phyloP scores from a whole-genome alignment of 176 grass and related monocot species.

The Juncus effusus region DNA sequence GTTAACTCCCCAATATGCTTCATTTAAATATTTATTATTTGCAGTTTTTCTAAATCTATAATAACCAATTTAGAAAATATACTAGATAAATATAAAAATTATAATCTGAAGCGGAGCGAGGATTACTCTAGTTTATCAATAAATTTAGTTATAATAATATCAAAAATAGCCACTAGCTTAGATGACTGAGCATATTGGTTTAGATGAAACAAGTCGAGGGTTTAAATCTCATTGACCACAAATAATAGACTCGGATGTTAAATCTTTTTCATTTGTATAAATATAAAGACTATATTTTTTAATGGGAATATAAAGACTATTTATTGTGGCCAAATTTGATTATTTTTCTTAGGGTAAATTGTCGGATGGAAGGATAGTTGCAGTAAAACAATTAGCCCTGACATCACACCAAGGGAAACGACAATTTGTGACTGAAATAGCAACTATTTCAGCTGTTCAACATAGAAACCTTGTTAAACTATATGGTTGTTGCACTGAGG shows the following conservation, averaged over 20 bases:
- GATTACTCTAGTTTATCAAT: too few species aligned
- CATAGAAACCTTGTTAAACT: constrained; percentile 76
- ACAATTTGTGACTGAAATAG: constrained; percentile 77
- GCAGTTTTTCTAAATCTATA: too few species aligned
- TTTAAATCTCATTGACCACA: too few species aligned
- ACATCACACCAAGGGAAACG: constrained; percentile 68
- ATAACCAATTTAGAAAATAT: too few species aligned
- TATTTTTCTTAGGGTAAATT: constrained; percentile 46
- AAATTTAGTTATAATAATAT: background rate
- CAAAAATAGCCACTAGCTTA: too few species aligned
- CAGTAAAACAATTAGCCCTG: constrained; percentile 66
- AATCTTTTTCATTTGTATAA: constrained; percentile 50
- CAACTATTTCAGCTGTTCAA: constrained; percentile 68
- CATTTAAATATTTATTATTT: too few species aligned
- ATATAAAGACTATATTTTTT: constrained; percentile 54
- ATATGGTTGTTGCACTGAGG: constrained; percentile 74
- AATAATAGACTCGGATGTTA: constrained; percentile 11
- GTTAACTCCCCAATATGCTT: too few species aligned
- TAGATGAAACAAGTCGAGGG: too few species aligned
- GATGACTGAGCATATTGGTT: too few species aligned
- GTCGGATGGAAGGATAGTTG: constrained; percentile 49
- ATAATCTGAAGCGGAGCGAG: too few species aligned
- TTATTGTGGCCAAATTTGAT: constrained; percentile 5
- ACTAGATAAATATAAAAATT: too few species aligned
- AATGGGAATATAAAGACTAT: background rate